These are phyloP conservation scores for Aphanomyces astaci DNA, from an alignment of 352 stramenopile genomes.

Conservation along the genomic window DNA sequence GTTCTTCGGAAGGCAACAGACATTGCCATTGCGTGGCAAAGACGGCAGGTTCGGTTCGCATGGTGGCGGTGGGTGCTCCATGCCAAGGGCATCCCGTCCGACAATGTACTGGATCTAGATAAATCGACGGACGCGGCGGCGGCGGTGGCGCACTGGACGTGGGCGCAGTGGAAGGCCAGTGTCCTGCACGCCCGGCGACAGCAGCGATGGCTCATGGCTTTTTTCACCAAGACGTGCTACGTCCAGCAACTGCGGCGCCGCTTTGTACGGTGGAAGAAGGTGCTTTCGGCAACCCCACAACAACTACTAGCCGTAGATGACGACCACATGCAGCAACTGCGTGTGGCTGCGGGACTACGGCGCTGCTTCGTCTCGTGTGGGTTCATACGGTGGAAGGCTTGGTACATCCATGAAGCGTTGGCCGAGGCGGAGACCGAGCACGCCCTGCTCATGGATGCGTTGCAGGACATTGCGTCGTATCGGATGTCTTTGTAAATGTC, in stretches of 20 bases:
- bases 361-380: slow-evolving; percentile 22
- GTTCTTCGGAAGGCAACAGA: not conserved
- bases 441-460: slow-evolving; percentile 35
- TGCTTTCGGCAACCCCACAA: not conserved
- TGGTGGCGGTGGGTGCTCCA: slow-evolving; percentile 12
- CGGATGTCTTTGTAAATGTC: slow-evolving; percentile 6
- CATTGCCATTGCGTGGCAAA: not conserved
- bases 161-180: not conserved
- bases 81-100: not conserved
- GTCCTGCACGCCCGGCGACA: slow-evolving; percentile 1
- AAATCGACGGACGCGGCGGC: not conserved
- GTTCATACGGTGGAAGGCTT: slow-evolving; percentile 45
- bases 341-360: not conserved
- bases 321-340: not conserved
- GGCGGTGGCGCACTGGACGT: not conserved
- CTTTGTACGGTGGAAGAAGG: not conserved
- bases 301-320: no score
- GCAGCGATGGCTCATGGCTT: slow-evolving; percentile 14
- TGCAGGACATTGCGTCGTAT: slow-evolving; percentile 37
- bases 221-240: slow-evolving; percentile 18
- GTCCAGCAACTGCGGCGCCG: not conserved
- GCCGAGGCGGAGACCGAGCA: slow-evolving; percentile 37
- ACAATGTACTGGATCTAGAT: not conserved
- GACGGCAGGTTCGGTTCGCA: not conserved
- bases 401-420: slow-evolving; percentile 41